Evolutionary conservation across 306 rosid genomes (phyloP).

Genomic region (Morella rubra): DNA sequence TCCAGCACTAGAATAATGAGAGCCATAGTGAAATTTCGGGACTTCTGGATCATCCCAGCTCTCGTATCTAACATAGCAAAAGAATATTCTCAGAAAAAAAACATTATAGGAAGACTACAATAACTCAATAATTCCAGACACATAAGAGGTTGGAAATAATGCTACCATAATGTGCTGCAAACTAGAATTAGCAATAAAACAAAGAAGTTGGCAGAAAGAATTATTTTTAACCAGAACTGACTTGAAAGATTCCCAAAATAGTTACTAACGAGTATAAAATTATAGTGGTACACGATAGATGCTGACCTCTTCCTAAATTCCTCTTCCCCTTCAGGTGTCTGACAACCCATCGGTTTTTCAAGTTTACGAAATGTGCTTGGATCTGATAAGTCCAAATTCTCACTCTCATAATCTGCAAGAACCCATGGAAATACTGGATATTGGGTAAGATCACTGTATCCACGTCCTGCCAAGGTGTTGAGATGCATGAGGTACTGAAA

Average conservation of each 20-base stretch:
- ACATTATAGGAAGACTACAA: neutral
- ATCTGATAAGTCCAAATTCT: constrained; percentile 65
- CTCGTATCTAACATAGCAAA: constrained; percentile 56
- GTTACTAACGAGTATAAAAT: constrained; percentile 5
- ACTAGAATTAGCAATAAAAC: neutral
- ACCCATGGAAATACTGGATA: constrained; percentile 99
- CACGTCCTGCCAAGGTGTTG: constrained; percentile 99
- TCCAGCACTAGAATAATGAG: constrained; percentile 99
- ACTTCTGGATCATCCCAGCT: constrained; percentile 99
- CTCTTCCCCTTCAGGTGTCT: constrained; percentile 97
- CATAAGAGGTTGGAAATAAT: neutral
- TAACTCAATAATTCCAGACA: constrained; percentile 1
- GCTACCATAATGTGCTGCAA: neutral
- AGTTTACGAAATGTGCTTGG: constrained; percentile 88
- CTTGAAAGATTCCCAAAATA: neutral
- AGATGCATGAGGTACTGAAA: constrained; percentile 99
- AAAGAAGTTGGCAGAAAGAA: neutral
- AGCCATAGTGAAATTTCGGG: constrained; percentile 97
- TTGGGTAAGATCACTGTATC: constrained; percentile 98
- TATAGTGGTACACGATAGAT: constrained; percentile 10
- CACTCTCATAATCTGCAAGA: constrained; percentile 94
- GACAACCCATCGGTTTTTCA: constrained; percentile 98
- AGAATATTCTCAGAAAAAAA: constrained; percentile 13
- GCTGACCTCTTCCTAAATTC: constrained; percentile 87
- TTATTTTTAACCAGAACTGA: neutral